A percentile compares a stretch with the other conserved stretches of the same genome.
Evolutionary conservation across 1,284 basidiomycete genomes (phyloP).

Genomic region (Rhodotorula sp.): DNA sequence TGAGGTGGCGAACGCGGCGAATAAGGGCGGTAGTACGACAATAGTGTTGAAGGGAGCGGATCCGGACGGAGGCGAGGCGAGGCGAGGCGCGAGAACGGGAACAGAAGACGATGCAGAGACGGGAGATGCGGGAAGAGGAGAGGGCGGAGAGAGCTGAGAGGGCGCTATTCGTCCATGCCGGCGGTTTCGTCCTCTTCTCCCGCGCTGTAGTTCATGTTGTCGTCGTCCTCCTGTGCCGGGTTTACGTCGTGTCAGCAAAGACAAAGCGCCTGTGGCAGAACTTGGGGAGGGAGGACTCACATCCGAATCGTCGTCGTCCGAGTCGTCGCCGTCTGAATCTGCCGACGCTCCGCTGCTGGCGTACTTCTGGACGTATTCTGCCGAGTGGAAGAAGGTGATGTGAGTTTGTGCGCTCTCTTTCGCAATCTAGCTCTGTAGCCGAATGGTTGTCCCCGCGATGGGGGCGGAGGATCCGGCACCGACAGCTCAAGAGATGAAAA

Average conservation of each 20-base stretch:
- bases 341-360: conserved; percentile 73
- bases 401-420: background rate
- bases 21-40: background rate
- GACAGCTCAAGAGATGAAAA: too few relatives aligned
- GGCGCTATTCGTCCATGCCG: conserved; percentile 35
- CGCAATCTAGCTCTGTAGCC: too few relatives aligned
- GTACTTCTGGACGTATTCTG: conserved; percentile 81
- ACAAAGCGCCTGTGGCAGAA: too few relatives aligned
- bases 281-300: conserved; percentile 46
- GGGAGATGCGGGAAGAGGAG: background rate
- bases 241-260: conserved; percentile 46
- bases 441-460: too few relatives aligned
- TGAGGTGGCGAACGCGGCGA: background rate
- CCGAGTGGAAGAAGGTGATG: background rate
- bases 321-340: conserved; percentile 57
- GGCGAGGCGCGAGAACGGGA: too few relatives aligned
- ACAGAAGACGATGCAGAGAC: too few relatives aligned
- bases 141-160: background rate
- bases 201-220: conserved; percentile 81
- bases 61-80: too few relatives aligned
- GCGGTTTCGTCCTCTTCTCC: conserved; percentile 56
- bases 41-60: background rate
- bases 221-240: conserved; percentile 65
- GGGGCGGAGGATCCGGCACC: too few relatives aligned
- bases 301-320: conserved; percentile 61